Evolutionary conservation across 345 rosid species (phyloP).

Genomic region (Gossypium bickii): DNA sequence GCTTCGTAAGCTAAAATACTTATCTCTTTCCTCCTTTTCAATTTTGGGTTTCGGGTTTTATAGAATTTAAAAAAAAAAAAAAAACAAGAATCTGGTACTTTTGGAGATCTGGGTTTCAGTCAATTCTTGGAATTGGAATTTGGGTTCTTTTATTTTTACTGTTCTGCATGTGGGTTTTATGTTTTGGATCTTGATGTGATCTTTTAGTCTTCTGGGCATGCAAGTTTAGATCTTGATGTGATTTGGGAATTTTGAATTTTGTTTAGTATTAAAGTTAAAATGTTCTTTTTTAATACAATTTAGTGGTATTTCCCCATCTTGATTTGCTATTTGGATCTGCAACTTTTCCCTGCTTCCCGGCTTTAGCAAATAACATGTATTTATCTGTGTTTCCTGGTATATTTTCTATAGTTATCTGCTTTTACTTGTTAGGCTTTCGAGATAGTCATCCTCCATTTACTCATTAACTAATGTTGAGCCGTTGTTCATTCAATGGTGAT

Average conservation of each 20-base stretch:
- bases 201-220: neutral
- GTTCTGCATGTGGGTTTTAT: neutral
- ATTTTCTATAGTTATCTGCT: neutral
- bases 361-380: constrained; percentile 2
- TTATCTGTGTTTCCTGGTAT: neutral
- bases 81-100: neutral
- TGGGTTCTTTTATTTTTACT: neutral
- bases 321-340: constrained; percentile 16
- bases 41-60: neutral
- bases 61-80: too few relatives aligned
- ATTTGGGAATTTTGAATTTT: constrained; percentile 15
- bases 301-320: constrained; percentile 3
- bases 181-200: constrained; percentile 1
- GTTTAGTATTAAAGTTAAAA: neutral
- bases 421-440: constrained; percentile 8
- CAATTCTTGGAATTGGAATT: neutral
- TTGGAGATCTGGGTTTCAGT: constrained; percentile 10
- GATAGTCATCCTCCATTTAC: neutral
- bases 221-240: constrained; percentile 9
- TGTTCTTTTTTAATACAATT: neutral
- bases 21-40: neutral
- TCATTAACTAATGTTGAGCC: too few relatives aligned
- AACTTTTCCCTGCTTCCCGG: neutral
- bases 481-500: neutral
- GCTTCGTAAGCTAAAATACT: constrained; percentile 56